A percentile compares a stretch with the other conserved stretches of the same genome.
Evolutionary conservation across 257 asterid species (phyloP).

Genomic region (Fraxinus anomala): DNA sequence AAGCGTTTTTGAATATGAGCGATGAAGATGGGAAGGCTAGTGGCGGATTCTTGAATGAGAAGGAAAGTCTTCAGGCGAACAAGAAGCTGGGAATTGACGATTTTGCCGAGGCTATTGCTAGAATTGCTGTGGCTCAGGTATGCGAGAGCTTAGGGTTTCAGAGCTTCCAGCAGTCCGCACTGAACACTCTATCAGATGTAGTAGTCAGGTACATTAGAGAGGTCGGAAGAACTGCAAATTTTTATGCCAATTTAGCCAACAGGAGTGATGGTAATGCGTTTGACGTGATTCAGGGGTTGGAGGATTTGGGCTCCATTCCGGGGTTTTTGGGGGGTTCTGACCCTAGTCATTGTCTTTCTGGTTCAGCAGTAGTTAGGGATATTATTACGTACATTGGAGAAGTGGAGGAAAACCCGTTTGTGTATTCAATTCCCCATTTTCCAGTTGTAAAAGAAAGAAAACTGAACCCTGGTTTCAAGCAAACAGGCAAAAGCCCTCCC

Average conservation of each 20-base stretch:
- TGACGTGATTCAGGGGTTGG: conserved; percentile 71
- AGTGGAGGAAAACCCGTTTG: conserved; percentile 72
- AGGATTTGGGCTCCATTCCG: conserved; percentile 52
- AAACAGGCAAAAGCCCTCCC: conserved; percentile 50
- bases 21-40: conserved; percentile 66
- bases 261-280: conserved; percentile 62
- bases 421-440: conserved; percentile 55
- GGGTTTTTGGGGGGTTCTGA: conserved; percentile 48
- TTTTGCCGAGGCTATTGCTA: conserved; percentile 34
- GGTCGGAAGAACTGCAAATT: conserved; percentile 47
- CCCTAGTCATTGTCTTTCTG: conserved; percentile 50
- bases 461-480: conserved; percentile 45
- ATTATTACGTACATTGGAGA: conserved; percentile 40
- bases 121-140: conserved; percentile 43
- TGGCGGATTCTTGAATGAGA: conserved; percentile 44
- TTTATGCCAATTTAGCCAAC: conserved; percentile 56
- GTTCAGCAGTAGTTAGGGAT: conserved; percentile 64
- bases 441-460: conserved; percentile 56
- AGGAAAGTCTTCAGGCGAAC: conserved; percentile 30
- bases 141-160: conserved; percentile 73
- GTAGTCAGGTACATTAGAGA: conserved; percentile 66
- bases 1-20: conserved; percentile 66
- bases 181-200: conserved; percentile 67
- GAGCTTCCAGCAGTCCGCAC: conserved; percentile 66
- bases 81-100: conserved; percentile 40